A percentile compares a stretch with the other conserved stretches of the same genome.
phyloP scores from a whole-genome alignment of 2,329 filamentous ascomycete genomes.

The Diaporthe sp. region DNA sequence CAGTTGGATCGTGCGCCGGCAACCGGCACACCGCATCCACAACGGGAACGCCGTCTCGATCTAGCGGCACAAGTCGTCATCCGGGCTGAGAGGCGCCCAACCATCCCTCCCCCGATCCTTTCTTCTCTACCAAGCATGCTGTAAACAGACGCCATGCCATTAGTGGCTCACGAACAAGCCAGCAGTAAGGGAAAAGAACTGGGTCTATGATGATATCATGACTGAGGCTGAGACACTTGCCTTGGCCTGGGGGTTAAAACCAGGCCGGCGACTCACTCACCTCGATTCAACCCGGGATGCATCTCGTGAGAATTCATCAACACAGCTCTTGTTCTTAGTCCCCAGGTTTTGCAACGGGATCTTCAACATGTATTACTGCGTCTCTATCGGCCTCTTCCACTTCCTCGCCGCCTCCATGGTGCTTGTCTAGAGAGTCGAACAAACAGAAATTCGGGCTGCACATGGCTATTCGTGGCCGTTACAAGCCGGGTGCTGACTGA shows the following conservation, averaged over 20 bases:
- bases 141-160: not conserved
- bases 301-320: too few species aligned
- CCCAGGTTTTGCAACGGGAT: fast-evolving
- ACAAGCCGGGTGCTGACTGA: not conserved
- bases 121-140: not conserved
- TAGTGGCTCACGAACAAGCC: not conserved
- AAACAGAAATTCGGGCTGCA: too few species aligned
- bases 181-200: not conserved
- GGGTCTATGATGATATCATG: slow-evolving; percentile 22
- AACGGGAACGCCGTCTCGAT: not conserved
- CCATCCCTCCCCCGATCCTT: not conserved
- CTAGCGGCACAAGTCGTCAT: slow-evolving; percentile 2
- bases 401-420: slow-evolving; percentile 5
- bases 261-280: not conserved
- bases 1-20: not conserved
- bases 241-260: not conserved
- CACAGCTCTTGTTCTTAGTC: not conserved
- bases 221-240: not conserved
- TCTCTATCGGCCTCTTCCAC: slow-evolving; percentile 22
- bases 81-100: not conserved
- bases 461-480: not conserved
- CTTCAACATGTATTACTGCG: slow-evolving; percentile 14
- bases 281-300: not conserved
- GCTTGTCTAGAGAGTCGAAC: not conserved
- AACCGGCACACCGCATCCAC: not conserved